Evolutionary conservation across 371 early-diverging fungal genomes (phyloP).

Genomic region (Blastocladiella emersonii): DNA sequence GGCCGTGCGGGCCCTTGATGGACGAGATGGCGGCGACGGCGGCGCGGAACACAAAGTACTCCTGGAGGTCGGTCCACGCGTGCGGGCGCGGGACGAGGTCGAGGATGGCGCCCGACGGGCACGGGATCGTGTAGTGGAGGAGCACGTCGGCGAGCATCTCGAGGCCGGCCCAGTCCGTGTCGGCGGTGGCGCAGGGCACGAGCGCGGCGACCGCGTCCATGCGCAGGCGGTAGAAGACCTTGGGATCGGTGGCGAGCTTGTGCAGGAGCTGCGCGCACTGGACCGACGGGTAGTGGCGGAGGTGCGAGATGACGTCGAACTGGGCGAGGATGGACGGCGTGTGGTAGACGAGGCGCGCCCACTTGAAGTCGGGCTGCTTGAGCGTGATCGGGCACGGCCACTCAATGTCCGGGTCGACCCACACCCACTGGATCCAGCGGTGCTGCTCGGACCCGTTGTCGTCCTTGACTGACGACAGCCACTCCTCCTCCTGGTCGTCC

Average conservation of each 20-base stretch:
- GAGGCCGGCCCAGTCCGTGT: background rate
- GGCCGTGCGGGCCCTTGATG: background rate
- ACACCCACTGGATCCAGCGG: background rate
- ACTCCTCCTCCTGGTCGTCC: background rate
- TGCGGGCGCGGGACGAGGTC: background rate
- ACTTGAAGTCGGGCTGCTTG: constrained; percentile 1
- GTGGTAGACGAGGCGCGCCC: background rate
- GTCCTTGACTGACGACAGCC: background rate
- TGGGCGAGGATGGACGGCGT: background rate
- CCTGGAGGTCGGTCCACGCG: background rate
- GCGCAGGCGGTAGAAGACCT: background rate
- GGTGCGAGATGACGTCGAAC: background rate
- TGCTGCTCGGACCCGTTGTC: background rate
- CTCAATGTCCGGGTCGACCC: background rate
- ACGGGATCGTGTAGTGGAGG: background rate
- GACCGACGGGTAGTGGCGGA: background rate
- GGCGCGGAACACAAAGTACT: background rate
- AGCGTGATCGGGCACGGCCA: background rate
- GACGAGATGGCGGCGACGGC: background rate
- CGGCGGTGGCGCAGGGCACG: background rate
- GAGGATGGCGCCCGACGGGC: background rate
- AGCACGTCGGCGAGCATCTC: background rate
- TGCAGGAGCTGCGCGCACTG: background rate
- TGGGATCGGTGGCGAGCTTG: background rate
- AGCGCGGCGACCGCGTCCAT: constrained; percentile 1